These are phyloP conservation scores for Codiaeum variegatum DNA, from an alignment of 441 rosid genomes.

Conservation along the genomic window DNA sequence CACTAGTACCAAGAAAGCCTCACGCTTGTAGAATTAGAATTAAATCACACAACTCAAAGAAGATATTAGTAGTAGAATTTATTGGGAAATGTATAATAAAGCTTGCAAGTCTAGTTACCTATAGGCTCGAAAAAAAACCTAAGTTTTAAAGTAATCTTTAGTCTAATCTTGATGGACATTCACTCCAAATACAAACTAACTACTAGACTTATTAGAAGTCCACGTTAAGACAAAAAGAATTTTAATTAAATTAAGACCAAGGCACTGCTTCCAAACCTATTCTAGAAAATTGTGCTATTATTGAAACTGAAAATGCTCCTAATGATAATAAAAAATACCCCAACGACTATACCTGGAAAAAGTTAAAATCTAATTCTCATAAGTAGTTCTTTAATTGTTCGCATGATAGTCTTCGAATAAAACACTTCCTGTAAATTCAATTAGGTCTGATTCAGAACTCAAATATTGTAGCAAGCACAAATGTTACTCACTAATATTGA, in stretches of 20 bases:
- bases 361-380: not conserved
- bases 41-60: not conserved
- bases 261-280: not conserved
- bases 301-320: not conserved
- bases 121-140: not conserved
- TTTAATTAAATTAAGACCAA: not conserved
- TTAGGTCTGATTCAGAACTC: not conserved
- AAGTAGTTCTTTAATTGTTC: not conserved
- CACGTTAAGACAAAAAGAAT: not conserved
- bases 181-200: not conserved
- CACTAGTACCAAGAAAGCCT: not conserved
- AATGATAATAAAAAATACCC: not conserved
- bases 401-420: not conserved
- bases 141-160: not conserved
- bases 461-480: not conserved
- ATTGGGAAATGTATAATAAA: not conserved
- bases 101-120: not conserved
- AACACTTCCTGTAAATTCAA: not conserved
- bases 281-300: not conserved
- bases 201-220: not conserved
- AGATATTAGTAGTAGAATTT: not conserved
- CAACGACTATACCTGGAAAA: not conserved
- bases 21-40: too few relatives aligned
- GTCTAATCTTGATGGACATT: not conserved
- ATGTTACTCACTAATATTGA: not conserved